These are phyloP conservation scores for Ustilago cynodontis DNA, from an alignment of 1,284 basidiomycete genomes.

Conservation along the genomic window DNA sequence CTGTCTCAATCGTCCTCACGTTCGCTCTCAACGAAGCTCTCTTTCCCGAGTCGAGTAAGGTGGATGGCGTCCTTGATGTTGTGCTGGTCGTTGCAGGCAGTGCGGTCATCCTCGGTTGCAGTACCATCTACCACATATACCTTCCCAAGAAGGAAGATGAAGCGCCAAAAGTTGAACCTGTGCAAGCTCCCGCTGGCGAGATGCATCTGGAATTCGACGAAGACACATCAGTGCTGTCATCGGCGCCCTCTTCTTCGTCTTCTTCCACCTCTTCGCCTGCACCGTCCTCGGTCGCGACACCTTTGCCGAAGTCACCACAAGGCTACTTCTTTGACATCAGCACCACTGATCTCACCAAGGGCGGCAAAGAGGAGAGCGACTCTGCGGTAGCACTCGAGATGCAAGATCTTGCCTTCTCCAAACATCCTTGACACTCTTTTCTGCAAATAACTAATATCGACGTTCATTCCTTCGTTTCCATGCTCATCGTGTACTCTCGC, in stretches of 20 bases:
- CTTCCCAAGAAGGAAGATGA: neutral
- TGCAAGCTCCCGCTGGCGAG: neutral
- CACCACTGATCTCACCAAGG: neutral
- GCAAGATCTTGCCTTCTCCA: conserved; percentile 4
- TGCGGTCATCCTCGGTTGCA: conserved; percentile 18
- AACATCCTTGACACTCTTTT: neutral
- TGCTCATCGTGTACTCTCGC: too few relatives aligned
- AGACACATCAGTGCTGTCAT: neutral
- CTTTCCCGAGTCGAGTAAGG: conserved; percentile 18
- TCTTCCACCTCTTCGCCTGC: conserved; percentile 3
- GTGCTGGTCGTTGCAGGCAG: conserved; percentile 20
- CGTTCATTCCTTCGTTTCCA: too few relatives aligned
- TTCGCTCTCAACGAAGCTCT: conserved; percentile 22
- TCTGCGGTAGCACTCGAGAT: conserved; percentile 5
- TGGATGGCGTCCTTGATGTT: conserved; percentile 3
- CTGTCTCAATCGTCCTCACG: conserved; percentile 26
- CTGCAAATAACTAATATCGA: too few relatives aligned
- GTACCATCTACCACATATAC: conserved; percentile 14
- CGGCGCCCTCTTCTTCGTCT: conserved; percentile 1
- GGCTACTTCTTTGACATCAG: conserved; percentile 16
- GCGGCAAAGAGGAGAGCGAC: neutral
- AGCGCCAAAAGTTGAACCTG: neutral
- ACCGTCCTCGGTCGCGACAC: conserved; percentile 13
- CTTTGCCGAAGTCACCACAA: conserved; percentile 5
- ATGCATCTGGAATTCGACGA: conserved; percentile 9